Conservation (phyloP, 306 rosid genomes). For the Alnus rubra region DNA sequence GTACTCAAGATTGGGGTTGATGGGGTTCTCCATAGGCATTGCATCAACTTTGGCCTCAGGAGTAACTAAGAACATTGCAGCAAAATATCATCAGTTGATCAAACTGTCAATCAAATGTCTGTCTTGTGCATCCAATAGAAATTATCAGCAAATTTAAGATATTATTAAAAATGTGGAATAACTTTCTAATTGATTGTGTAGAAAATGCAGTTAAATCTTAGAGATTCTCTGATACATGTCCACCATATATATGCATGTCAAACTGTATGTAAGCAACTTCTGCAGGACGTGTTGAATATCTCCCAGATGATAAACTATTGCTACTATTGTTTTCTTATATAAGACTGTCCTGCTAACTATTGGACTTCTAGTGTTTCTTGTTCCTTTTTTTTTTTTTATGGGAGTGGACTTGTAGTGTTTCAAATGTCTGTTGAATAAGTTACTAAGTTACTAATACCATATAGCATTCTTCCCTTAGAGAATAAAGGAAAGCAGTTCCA, state of each 20-base stretch:
- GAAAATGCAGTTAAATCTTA: not conserved
- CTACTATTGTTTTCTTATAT: not conserved
- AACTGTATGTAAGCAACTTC: not conserved
- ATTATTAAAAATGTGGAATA: not conserved
- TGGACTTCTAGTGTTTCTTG: not conserved
- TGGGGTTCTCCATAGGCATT: not conserved
- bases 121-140: constrained; percentile 1
- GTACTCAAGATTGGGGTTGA: not conserved
- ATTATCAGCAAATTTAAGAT: not conserved
- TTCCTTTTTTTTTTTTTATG: too few relatives aligned
- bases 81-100: not conserved
- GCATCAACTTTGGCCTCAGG: not conserved
- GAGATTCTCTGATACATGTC: not conserved
- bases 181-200: not conserved
- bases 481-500: constrained; percentile 46
- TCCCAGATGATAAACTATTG: not conserved
- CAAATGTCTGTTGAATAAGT: constrained; percentile 1
- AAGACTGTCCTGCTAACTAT: not conserved
- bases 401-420: not conserved
- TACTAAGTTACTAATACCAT: not conserved
- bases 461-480: constrained; percentile 29
- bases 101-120: not conserved
- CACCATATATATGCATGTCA: not conserved
- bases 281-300: not conserved
- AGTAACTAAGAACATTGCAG: not conserved